Evolutionary conservation across 257 asterid genomes (phyloP).

Genomic region (Craterostigma plantagineum): DNA sequence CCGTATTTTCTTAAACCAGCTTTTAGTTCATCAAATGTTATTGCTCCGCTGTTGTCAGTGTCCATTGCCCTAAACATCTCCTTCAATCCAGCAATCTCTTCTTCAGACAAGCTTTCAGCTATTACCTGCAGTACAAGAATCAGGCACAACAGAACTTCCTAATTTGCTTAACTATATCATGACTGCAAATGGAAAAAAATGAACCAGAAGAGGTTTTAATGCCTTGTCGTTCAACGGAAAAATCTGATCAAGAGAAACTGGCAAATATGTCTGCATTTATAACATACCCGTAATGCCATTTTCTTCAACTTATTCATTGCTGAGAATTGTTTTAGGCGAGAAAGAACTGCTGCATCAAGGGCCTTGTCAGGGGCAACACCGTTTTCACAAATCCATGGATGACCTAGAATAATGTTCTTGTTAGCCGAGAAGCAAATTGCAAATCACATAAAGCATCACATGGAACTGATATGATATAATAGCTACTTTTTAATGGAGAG

Average conservation of each 20-base stretch:
- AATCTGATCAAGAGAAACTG: neutral
- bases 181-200: no score
- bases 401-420: slow-evolving; percentile 19
- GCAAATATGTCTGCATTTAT: neutral
- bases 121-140: slow-evolving; percentile 41
- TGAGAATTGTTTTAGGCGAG: slow-evolving; percentile 66
- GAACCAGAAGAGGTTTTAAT: slow-evolving; percentile 7
- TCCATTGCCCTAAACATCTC: slow-evolving; percentile 88
- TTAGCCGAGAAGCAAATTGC: no score
- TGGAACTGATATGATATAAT: no score
- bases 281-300: slow-evolving; percentile 80
- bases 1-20: slow-evolving; percentile 80
- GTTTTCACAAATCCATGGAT: slow-evolving; percentile 71
- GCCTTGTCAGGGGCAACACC: slow-evolving; percentile 78
- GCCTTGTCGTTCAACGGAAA: slow-evolving; percentile 7
- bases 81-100: slow-evolving; percentile 76
- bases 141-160: no score
- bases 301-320: slow-evolving; percentile 73
- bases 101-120: slow-evolving; percentile 86
- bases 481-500: no score
- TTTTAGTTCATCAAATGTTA: slow-evolving; percentile 79
- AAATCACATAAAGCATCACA: no score
- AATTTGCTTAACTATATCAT: no score
- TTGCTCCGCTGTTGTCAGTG: slow-evolving; percentile 75
- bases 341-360: slow-evolving; percentile 62